phyloP scores from a whole-genome alignment of 208 protist genomes.

The Naegleria gruberi region DNA sequence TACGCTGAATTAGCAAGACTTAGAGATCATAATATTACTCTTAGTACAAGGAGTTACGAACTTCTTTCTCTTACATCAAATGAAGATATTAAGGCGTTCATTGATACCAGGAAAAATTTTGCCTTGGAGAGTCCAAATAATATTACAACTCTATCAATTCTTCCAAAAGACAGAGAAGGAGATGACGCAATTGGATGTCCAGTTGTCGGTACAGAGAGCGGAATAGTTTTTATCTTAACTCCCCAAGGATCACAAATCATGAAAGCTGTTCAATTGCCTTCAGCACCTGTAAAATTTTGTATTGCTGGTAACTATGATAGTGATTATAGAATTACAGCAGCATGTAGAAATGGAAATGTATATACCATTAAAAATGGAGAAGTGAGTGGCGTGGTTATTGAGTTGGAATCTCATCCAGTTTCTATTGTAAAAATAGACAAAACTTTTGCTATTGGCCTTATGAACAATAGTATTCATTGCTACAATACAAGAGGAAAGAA shows the following conservation, averaged over 20 bases:
- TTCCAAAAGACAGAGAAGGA: slow-evolving; percentile 59
- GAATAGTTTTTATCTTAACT: slow-evolving; percentile 69
- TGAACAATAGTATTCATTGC: slow-evolving; percentile 67
- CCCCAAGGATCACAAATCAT: slow-evolving; percentile 43
- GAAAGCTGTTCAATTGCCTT: slow-evolving; percentile 56
- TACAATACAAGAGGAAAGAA: slow-evolving; percentile 75
- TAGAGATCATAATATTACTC: neutral
- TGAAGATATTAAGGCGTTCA: neutral
- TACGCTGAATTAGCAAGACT: neutral
- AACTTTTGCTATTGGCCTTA: slow-evolving; percentile 70
- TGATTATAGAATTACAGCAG: slow-evolving; percentile 78
- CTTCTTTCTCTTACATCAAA: neutral
- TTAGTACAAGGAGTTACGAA: slow-evolving; percentile 6
- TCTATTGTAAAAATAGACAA: slow-evolving; percentile 72
- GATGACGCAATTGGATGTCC: slow-evolving; percentile 52
- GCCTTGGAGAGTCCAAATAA: slow-evolving; percentile 19
- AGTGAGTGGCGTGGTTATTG: slow-evolving; percentile 63
- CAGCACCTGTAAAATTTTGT: slow-evolving; percentile 58
- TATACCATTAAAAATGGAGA: slow-evolving; percentile 80
- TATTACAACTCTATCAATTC: slow-evolving; percentile 70
- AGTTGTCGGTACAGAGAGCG: slow-evolving; percentile 77
- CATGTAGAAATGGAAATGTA: slow-evolving; percentile 75
- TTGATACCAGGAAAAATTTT: neutral
- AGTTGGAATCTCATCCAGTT: slow-evolving; percentile 67
- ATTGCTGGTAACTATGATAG: slow-evolving; percentile 57